These are phyloP conservation scores for Crithidia sp. DNA, from an alignment of 208 protist species.

Conservation along the genomic window DNA sequence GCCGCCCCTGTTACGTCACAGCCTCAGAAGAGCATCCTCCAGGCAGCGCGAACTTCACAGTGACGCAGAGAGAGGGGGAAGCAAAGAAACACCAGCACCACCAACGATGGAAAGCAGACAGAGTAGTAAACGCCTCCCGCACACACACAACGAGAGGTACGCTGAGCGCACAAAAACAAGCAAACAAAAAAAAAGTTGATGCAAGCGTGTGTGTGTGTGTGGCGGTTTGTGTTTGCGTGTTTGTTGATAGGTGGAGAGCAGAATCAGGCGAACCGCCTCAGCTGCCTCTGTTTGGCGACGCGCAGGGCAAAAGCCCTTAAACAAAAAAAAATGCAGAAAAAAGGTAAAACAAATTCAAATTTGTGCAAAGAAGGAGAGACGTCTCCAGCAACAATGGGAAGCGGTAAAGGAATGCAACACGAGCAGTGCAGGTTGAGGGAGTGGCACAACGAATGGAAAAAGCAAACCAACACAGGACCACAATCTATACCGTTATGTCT, in stretches of 20 bases:
- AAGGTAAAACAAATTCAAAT: not conserved
- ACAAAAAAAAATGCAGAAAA: not conserved
- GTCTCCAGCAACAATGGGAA: not conserved
- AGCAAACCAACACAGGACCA: not conserved
- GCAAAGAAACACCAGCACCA: too few relatives aligned
- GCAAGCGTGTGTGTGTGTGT: slow-evolving; percentile 1
- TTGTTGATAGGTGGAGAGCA: not conserved
- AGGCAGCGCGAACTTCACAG: too few relatives aligned
- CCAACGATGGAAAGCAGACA: too few relatives aligned
- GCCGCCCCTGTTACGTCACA: too few relatives aligned
- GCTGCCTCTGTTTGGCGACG: too few relatives aligned
- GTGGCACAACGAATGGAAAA: not conserved
- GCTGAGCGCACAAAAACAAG: too few relatives aligned
- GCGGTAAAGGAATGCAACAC: not conserved
- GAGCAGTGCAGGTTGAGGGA: not conserved
- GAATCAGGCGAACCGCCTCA: too few relatives aligned
- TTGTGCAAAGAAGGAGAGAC: not conserved
- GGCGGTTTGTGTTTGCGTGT: slow-evolving; percentile 12
- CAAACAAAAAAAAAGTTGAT: not conserved
- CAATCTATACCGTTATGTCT: not conserved
- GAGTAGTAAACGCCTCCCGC: too few relatives aligned
- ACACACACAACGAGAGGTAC: too few relatives aligned
- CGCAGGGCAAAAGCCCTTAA: not conserved
- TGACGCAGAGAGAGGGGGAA: too few relatives aligned
- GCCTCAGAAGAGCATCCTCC: too few relatives aligned